Evolutionary conservation across 106 monocot species (phyloP), one percentile per base, ranked within the genome.

Genomic region (Dendrobium nobile): DNA sequence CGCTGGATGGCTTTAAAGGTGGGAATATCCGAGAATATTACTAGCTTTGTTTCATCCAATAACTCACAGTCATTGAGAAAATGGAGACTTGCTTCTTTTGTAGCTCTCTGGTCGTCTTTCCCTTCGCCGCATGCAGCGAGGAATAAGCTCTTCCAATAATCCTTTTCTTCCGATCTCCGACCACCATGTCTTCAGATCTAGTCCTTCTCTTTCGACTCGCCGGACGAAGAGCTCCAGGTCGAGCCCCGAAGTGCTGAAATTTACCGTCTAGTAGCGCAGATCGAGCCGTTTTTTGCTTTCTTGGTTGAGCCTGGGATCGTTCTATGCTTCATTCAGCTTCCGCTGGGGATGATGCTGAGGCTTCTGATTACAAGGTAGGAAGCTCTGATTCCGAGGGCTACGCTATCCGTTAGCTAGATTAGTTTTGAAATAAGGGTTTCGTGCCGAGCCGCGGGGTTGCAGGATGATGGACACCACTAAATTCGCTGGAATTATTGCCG

Each of bases 391-490:
- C 64, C 64, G 64, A 65, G 64, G 64, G 24, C 24, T 26, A 15
- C 15, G n/a, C n/a, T 26, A 6, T 65, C 6, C 24, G 64, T 3
- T 65, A 65, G 24, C 24, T 65, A 65, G 22, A 22, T 26, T 26
- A 26, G 64, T 65, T 22, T 24, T 9, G 64, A 73, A 65, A 26
- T 65, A 26, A 65, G 64, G 64, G 64, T 65, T 65, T 65, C 64
- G 64, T 65, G 56, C 41, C 9, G 41, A 43, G 24, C 41, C 48
- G 47, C 61, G 10, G n/a, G 24, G 9, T 41, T 19, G 9, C 44
- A 70, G 26, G 76, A 72, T 90, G 85, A 82, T 81, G 81, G 87
- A 90, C 45, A 85, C 83, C 68, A 55, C 87, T 20, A 90, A 90
- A 68, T 90, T 90, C 45, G 22, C 82, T 15, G 88, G 77, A 24